These are phyloP conservation scores for Lactarius vividus DNA, from an alignment of 768 basidiomycete genomes.

Conservation along the genomic window DNA sequence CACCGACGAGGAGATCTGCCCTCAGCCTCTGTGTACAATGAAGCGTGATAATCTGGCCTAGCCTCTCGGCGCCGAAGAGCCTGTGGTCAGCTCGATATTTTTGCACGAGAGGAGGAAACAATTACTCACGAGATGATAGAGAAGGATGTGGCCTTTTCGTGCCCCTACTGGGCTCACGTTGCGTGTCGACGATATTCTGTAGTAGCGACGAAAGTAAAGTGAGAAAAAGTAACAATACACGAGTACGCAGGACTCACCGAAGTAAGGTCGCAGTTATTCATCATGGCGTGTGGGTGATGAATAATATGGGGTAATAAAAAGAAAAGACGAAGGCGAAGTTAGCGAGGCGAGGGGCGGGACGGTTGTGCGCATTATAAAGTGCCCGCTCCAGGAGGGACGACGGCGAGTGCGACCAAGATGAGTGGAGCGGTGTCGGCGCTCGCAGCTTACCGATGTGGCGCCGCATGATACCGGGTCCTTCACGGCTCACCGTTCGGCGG, in stretches of 20 bases:
- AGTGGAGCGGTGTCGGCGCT: not conserved
- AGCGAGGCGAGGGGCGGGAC: not conserved
- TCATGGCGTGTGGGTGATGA: not conserved
- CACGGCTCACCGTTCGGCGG: not conserved
- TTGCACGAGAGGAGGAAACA: not conserved
- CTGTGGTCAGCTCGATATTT: not conserved
- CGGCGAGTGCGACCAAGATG: not conserved
- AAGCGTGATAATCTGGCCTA: not conserved
- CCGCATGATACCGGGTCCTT: not conserved
- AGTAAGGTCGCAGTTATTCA: not conserved
- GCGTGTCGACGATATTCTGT: not conserved
- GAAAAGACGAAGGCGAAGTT: not conserved
- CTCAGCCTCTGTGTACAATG: not conserved
- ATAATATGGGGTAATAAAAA: not conserved
- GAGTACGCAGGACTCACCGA: not conserved
- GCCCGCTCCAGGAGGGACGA: not conserved
- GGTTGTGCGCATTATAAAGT: not conserved
- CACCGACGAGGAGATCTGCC: not conserved
- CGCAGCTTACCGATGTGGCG: not conserved
- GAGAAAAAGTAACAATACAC: not conserved
- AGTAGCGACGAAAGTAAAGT: not conserved
- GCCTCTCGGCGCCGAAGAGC: slow-evolving; percentile 6
- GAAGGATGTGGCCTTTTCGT: not conserved
- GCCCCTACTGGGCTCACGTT: not conserved
- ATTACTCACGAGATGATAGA: slow-evolving; percentile 1